Base-by-base conservation (phyloP, 2,329 filamentous ascomycete genomes). In the Tricladium varicosporioides region DNA sequence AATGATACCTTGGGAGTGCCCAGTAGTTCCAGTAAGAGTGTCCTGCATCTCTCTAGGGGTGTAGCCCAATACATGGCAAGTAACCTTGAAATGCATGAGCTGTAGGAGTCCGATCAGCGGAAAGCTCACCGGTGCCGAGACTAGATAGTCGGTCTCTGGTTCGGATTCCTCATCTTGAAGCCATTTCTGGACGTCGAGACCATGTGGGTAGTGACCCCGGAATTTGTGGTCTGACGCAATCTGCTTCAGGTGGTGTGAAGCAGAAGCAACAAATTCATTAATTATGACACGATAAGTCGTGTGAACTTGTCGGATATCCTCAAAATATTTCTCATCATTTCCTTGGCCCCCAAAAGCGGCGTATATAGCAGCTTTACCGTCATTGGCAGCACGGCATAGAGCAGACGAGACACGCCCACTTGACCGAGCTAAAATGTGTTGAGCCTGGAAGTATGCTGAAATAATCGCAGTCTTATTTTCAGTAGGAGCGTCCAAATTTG, bases 261-360 rank as follows among this genome's bases (percentile, higher is more conserved):
- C n/a, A 0, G 48, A 5, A 11, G 32, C 22, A 68, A 97, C 82
- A 63, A 96, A 86, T 64, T 94, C 91, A 65, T 89, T 87, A 7
- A 96, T 85, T 65, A 97, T 93, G 32, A 88, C 88, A n/a, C 88
- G 86, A 75, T 97, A 97, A 57, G 91, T 96, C 69, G 80, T 86
- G 78, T 92, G 93, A 58, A 96, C 83, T 72, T 95, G 88, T 54
- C 92, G 85, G 61, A 97, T 82, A 77, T 97, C 93, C 65, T 97
- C 92, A 68, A 97, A 97, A 76, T 97, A 97, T 74, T 97, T 92
- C 62, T 96, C 96, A 75, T 97, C 97, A 66, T 13, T 40, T n/a
- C 93, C 93, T 73, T 97, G 93, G 8, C 93, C 93, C 58, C 93
- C 93, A 65, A 96, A 95, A 58, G 97, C 91, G 62, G 87, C 92